Base-by-base conservation (phyloP, 768 basidiomycete genomes). In the Lactifluus piperatus region DNA sequence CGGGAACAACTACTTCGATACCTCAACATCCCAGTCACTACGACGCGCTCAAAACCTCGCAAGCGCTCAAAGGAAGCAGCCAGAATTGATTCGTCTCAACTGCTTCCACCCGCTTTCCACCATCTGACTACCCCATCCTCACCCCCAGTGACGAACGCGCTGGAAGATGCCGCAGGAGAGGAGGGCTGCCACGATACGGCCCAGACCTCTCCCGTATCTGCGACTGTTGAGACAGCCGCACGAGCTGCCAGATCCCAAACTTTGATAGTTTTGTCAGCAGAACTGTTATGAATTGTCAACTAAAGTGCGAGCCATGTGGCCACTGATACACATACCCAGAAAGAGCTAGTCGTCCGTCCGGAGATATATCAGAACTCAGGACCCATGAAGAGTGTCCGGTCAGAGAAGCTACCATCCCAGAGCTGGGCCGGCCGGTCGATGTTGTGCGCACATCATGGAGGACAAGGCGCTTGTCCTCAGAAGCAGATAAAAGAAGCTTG, bases 341-440 rank as follows among this genome's bases (percentile, higher is more conserved):
- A 18, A 90, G 77, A 14, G 84, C 87, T 20, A 92, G 78, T 51
- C 84, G 80, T 8, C 83, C 83, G 69, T 94, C 92, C 10, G 85
- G 88, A 29, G 90, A 88, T 43, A 94, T 81, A 66, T 91, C 88
- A 7, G 83, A 76, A 66, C 84, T 86, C 37, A 97, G 77, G 2
- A 92, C 90, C 93, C 94, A 95, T 10, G 92, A 94, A 0, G 89
- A 80, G 70, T 97, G 94, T 0, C 94, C 94, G 5, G 82, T 81
- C 64, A 97, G 76, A 10, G 91, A 84, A 14, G 94, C 91, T 20
- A 94, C 91, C 1, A 86, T 85, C 41, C 88, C 86, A 20, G 81
- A 79, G 5, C 91, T 85, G 45, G 76, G 74, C 58, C 78, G 79
- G 18, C 81, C 76, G 5, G 81, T 77, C 5, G 79, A 65, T 1